These are phyloP conservation scores for Fusarium odoratissimum DNA, from an alignment of 2,329 filamentous ascomycete species.

Conservation along the genomic window DNA sequence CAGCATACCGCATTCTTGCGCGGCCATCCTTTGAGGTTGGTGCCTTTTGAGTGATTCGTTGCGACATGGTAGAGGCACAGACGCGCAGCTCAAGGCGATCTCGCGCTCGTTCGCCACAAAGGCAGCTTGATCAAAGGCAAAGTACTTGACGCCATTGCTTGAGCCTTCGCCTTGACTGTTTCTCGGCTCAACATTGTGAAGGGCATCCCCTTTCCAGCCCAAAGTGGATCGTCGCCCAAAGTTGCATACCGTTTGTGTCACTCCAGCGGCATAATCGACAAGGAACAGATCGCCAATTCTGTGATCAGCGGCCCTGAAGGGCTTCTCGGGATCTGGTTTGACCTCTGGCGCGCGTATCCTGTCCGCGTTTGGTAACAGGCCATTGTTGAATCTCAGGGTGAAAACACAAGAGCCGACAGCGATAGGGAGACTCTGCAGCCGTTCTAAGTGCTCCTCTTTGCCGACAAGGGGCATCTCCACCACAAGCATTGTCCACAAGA, in stretches of 20 bases:
- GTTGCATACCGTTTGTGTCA: not conserved
- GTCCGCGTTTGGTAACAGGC: not conserved
- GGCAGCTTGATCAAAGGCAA: not conserved
- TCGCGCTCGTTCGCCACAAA: not conserved
- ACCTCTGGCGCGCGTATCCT: not conserved
- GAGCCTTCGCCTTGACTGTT: not conserved
- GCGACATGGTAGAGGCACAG: not conserved
- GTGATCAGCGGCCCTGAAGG: not conserved
- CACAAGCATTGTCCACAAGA: not conserved
- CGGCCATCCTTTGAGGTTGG: not conserved
- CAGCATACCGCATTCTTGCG: not conserved
- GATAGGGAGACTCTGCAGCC: rapidly evolving
- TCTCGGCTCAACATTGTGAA: not conserved
- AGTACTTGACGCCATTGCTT: rapidly evolving
- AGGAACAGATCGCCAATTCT: not conserved
- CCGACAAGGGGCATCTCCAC: not conserved
- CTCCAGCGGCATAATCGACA: not conserved
- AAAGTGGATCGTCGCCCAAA: not conserved
- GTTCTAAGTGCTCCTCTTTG: rapidly evolving
- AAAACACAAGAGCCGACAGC: rapidly evolving
- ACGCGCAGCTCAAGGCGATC: rapidly evolving
- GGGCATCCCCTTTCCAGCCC: rapidly evolving
- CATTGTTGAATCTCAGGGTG: not conserved
- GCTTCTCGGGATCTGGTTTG: rapidly evolving
- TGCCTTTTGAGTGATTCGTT: rapidly evolving